Conservation (phyloP, 129 eudicot genomes). For the Ambrosia artemisiifolia region DNA sequence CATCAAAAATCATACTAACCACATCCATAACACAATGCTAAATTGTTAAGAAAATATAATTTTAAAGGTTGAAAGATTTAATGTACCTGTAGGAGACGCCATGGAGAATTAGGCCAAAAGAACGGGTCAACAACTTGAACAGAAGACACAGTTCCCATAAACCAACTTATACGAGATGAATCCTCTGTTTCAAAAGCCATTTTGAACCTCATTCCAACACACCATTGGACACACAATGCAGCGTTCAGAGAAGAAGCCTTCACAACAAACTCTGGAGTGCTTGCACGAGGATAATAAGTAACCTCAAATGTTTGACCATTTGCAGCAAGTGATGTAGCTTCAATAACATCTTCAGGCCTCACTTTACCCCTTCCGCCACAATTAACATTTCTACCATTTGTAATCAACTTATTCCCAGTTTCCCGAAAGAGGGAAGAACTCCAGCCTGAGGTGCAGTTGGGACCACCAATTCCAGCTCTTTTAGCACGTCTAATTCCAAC, state of each 20-base stretch:
- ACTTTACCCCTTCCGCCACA: constrained; percentile 40
- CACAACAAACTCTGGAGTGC: constrained; percentile 74
- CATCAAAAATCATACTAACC: not conserved
- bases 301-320: constrained; percentile 63
- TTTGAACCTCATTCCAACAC: constrained; percentile 67
- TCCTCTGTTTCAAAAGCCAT: constrained; percentile 78
- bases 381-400: constrained; percentile 33
- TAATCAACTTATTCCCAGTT: constrained; percentile 47
- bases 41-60: constrained; percentile 1
- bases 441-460: constrained; percentile 59
- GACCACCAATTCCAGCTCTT: constrained; percentile 48
- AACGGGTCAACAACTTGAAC: constrained; percentile 75
- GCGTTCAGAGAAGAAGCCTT: constrained; percentile 47
- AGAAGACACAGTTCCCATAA: constrained; percentile 75
- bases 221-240: constrained; percentile 57
- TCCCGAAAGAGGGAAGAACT: constrained; percentile 52
- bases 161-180: constrained; percentile 84
- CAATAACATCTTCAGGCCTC: constrained; percentile 46
- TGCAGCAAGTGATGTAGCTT: constrained; percentile 54
- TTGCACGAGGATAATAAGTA: constrained; percentile 60
- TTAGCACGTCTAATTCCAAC: constrained; percentile 78
- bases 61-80: not conserved
- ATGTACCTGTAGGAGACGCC: constrained; percentile 82
- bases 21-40: not conserved
- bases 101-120: constrained; percentile 88